phyloP scores from a whole-genome alignment of 164 flowering plant genomes.

The Tetracentron sinense region DNA sequence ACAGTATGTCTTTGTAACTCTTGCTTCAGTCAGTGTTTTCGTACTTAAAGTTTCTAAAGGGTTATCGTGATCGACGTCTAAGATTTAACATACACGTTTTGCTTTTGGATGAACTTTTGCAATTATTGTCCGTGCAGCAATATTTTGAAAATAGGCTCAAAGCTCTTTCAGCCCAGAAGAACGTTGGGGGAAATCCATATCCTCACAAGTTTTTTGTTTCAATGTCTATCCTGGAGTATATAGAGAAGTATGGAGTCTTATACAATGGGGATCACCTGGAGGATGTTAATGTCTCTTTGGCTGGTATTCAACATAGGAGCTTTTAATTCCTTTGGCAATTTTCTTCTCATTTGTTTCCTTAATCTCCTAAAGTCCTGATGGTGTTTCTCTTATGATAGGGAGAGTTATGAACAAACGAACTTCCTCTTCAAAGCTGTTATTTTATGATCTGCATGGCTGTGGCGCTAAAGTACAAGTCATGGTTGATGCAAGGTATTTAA shows the following conservation, averaged over 20 bases:
- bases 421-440: constrained; percentile 77
- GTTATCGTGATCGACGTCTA: too few relatives aligned
- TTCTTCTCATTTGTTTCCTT: neutral
- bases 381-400: constrained; percentile 39
- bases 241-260: constrained; percentile 50
- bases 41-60: too few relatives aligned
- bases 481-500: constrained; percentile 76
- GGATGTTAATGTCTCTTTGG: constrained; percentile 51
- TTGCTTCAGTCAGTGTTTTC: too few relatives aligned
- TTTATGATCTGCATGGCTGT: constrained; percentile 74
- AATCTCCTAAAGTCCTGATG: neutral
- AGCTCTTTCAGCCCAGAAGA: constrained; percentile 53
- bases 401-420: constrained; percentile 82
- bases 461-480: constrained; percentile 89
- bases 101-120: constrained; percentile 5
- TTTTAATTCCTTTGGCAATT: too few relatives aligned
- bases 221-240: constrained; percentile 52
- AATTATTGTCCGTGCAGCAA: constrained; percentile 57
- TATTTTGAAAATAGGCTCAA: constrained; percentile 80
- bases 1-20: constrained; percentile 40
- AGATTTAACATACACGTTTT: neutral
- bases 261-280: constrained; percentile 65
- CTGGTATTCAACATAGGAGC: constrained; percentile 43
- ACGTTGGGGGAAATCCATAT: constrained; percentile 62
- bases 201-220: constrained; percentile 81